Evolutionary conservation across 176 grass and related monocot genomes (phyloP).

Genomic region (Eleusine indica): DNA sequence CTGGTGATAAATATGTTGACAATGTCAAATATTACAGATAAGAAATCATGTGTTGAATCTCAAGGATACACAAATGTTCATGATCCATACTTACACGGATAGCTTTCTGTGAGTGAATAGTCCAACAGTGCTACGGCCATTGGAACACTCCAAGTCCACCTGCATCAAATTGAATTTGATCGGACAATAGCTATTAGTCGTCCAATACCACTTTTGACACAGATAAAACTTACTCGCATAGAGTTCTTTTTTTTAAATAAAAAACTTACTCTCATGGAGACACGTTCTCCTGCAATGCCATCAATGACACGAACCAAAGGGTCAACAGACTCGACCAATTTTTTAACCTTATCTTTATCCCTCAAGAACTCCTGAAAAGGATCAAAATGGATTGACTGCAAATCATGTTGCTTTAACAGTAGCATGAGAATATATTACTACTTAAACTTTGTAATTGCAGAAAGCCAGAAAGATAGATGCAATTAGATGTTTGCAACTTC

Average conservation of each 20-base stretch:
- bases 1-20: not conserved
- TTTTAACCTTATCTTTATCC: constrained; percentile 71
- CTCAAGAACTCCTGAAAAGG: constrained; percentile 67
- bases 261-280: constrained; percentile 85
- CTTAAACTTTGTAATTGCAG: not conserved
- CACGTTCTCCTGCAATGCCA: constrained; percentile 70
- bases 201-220: constrained; percentile 3
- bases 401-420: constrained; percentile 23
- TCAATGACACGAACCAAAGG: constrained; percentile 78
- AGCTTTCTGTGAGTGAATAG: constrained; percentile 71
- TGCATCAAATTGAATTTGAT: constrained; percentile 38
- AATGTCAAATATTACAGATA: not conserved
- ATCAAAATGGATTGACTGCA: not conserved
- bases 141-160: constrained; percentile 75
- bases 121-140: constrained; percentile 64
- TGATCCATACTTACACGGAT: constrained; percentile 54
- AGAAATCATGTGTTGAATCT: not conserved
- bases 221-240: constrained; percentile 73
- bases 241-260: not conserved
- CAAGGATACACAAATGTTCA: not conserved
- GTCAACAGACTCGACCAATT: constrained; percentile 65
- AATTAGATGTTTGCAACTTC: not conserved
- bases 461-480: constrained; percentile 6
- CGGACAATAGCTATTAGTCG: not conserved
- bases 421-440: not conserved